These are phyloP conservation scores for Tetragonia tetragonoides DNA, from an alignment of 148 eudicot genomes.

Conservation along the genomic window DNA sequence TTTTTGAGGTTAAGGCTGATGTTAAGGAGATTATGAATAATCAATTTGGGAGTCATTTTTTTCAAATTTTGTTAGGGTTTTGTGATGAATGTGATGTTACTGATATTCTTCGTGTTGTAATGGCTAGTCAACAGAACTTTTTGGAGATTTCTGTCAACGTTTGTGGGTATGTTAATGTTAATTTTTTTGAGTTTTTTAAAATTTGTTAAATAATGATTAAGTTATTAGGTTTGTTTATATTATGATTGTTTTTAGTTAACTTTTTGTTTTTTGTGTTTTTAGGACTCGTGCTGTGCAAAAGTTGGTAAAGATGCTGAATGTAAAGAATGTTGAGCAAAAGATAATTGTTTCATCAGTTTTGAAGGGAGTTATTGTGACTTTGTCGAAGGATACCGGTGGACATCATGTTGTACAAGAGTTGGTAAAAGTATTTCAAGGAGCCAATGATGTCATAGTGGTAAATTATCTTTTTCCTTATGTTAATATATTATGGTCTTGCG, in stretches of 20 bases:
- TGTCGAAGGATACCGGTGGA: slow-evolving; percentile 34
- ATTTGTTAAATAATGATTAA: too few species aligned
- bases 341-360: slow-evolving; percentile 20
- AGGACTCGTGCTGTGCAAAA: slow-evolving; percentile 52
- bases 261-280: not conserved
- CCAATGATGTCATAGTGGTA: slow-evolving; percentile 21
- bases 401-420: slow-evolving; percentile 8
- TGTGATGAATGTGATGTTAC: slow-evolving; percentile 31
- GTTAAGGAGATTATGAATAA: slow-evolving; percentile 30
- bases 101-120: slow-evolving; percentile 23
- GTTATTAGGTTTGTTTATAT: too few species aligned
- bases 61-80: slow-evolving; percentile 32
- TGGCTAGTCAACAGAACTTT: slow-evolving; percentile 13
- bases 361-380: slow-evolving; percentile 9
- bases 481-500: too few species aligned
- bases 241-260: not conserved
- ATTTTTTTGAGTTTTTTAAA: not conserved
- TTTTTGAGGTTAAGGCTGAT: slow-evolving; percentile 32
- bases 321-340: slow-evolving; percentile 25
- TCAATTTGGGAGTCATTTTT: slow-evolving; percentile 28
- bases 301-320: slow-evolving; percentile 4
- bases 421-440: not conserved
- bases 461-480: too few species aligned
- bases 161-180: slow-evolving; percentile 18
- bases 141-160: slow-evolving; percentile 32